phyloP scores from a whole-genome alignment of 306 rosid genomes.

The Cucurbita moschata region DNA sequence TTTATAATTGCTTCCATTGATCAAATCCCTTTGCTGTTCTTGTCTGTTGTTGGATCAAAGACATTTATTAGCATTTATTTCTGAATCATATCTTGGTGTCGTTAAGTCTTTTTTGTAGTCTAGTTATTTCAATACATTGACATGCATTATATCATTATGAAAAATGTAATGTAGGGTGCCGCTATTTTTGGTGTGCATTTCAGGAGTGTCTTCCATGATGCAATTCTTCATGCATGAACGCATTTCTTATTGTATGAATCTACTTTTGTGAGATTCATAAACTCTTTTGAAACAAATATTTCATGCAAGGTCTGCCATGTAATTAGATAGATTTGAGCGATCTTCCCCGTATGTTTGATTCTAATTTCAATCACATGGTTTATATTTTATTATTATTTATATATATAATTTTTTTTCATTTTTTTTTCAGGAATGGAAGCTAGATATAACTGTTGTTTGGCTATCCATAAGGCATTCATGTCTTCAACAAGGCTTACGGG shows the following conservation, averaged over 20 bases:
- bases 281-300: neutral
- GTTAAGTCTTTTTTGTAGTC: neutral
- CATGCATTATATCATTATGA: neutral
- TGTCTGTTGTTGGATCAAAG: neutral
- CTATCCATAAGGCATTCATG: conserved; percentile 37
- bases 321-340: neutral
- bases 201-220: neutral
- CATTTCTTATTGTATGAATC: neutral
- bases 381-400: neutral
- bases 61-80: neutral
- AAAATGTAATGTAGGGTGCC: neutral
- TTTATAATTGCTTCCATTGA: neutral
- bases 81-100: neutral
- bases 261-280: neutral
- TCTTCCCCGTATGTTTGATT: neutral
- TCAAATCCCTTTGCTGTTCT: neutral
- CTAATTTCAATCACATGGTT: neutral
- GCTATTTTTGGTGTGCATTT: neutral
- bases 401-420: neutral
- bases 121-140: neutral
- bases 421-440: conserved; percentile 66
- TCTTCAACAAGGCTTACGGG: conserved; percentile 33
- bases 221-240: neutral
- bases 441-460: conserved; percentile 67
- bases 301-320: neutral